phyloP scores from a whole-genome alignment of 768 basidiomycete genomes.

The Russula olivacea region DNA sequence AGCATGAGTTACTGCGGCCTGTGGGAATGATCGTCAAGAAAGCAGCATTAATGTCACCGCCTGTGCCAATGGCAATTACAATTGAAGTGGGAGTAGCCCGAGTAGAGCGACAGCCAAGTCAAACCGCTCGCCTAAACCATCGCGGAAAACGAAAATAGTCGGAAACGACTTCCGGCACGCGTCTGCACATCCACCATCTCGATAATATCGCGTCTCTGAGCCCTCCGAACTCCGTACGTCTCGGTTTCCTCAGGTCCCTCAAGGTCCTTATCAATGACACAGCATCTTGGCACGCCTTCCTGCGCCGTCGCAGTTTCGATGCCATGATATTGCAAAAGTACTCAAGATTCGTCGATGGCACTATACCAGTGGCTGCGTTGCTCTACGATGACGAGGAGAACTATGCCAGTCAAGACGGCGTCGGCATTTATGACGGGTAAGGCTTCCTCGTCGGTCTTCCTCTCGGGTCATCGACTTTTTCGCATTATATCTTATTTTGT shows the following conservation, averaged over 20 bases:
- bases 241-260: background rate
- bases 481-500: background rate
- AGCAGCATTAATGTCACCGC: no score
- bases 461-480: background rate
- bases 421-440: conserved; percentile 92
- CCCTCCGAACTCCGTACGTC: background rate
- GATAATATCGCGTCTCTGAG: background rate
- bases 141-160: background rate
- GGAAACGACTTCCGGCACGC: no score
- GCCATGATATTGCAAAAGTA: conserved; percentile 42
- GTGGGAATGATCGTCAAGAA: background rate
- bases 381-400: conserved; percentile 79
- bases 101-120: no score
- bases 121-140: background rate
- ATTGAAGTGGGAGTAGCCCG: no score
- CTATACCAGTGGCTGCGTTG: conserved; percentile 69
- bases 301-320: background rate
- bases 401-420: conserved; percentile 62
- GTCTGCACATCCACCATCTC: no score
- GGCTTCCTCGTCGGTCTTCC: conserved; percentile 28
- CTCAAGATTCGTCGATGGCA: conserved; percentile 58
- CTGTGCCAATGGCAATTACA: no score
- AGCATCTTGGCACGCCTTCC: background rate
- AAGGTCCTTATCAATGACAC: background rate
- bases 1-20: background rate